These are phyloP conservation scores for Kluyveromyces lactis DNA, from an alignment of 805 yeast species.

Conservation along the genomic window DNA sequence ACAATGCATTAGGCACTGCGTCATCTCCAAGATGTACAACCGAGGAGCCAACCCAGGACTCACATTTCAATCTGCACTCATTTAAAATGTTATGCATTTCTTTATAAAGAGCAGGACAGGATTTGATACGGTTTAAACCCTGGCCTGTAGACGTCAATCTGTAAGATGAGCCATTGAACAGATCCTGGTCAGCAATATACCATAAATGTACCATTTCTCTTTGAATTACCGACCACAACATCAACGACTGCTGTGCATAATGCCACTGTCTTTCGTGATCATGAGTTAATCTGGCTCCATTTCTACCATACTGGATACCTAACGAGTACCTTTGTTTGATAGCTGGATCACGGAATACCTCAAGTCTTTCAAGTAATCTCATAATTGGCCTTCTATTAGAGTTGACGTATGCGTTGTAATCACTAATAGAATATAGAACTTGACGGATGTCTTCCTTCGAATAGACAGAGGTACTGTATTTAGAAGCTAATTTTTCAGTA, in stretches of 20 bases:
- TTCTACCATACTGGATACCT: slow-evolving; percentile 57
- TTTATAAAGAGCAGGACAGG: slow-evolving; percentile 60
- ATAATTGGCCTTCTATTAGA: slow-evolving; percentile 62
- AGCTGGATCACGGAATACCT: slow-evolving; percentile 39
- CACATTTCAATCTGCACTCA: slow-evolving; percentile 55
- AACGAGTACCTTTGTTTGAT: slow-evolving; percentile 36
- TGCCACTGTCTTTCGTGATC: slow-evolving; percentile 64
- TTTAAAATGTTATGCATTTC: slow-evolving; percentile 62
- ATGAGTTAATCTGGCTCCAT: slow-evolving; percentile 68
- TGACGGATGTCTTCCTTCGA: slow-evolving; percentile 60
- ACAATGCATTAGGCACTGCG: slow-evolving; percentile 76
- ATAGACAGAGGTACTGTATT: slow-evolving; percentile 36
- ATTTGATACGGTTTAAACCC: slow-evolving; percentile 68
- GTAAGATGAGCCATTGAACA: slow-evolving; percentile 48
- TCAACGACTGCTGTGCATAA: slow-evolving; percentile 67
- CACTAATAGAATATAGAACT: slow-evolving; percentile 69
- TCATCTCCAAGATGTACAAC: slow-evolving; percentile 78
- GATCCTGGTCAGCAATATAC: slow-evolving; percentile 69
- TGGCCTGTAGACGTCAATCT: slow-evolving; percentile 68
- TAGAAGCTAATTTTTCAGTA: slow-evolving; percentile 48
- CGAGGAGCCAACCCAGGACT: slow-evolving; percentile 72
- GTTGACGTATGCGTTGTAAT: slow-evolving; percentile 63
- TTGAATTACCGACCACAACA: slow-evolving; percentile 70
- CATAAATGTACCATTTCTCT: slow-evolving; percentile 70
- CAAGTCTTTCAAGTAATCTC: slow-evolving; percentile 48